Evolutionary conservation across 2,329 filamentous ascomycete genomes (phyloP).

Genomic region (Clarireedia monteithiana): DNA sequence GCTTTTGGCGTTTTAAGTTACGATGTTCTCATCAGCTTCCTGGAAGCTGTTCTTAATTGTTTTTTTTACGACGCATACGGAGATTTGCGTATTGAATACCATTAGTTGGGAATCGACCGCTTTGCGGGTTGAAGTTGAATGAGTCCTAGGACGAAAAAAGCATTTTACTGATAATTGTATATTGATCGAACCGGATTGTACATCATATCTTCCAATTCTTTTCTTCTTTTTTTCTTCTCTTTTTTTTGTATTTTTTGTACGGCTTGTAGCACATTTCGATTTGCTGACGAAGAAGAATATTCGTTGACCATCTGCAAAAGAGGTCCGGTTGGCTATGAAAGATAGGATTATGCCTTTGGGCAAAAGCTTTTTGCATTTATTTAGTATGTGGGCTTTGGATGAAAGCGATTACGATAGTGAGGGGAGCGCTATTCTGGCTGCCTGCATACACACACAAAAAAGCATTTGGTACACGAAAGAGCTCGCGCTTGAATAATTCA

Average conservation of each 20-base stretch:
- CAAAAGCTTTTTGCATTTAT: background rate
- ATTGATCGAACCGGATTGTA: slow-evolving; percentile 7
- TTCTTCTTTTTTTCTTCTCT: background rate
- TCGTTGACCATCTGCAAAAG: background rate
- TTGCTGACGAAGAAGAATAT: background rate
- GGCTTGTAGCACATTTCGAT: background rate
- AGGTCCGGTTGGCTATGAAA: background rate
- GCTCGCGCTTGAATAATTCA: slow-evolving; percentile 2
- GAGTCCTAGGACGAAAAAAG: background rate
- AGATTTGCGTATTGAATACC: background rate
- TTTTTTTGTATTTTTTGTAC: slow-evolving; percentile 3
- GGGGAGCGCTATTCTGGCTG: background rate
- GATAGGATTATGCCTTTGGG: background rate
- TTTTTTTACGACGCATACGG: background rate
- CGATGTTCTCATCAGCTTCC: background rate
- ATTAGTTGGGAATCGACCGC: background rate
- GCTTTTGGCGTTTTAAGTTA: background rate
- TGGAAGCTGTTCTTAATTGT: background rate
- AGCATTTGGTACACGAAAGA: slow-evolving; percentile 4
- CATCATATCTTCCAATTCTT: slow-evolving; percentile 4
- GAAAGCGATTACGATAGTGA: background rate
- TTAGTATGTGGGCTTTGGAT: background rate
- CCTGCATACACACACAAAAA: background rate
- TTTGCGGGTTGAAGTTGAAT: background rate
- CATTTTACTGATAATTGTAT: slow-evolving; percentile 10